Evolutionary conservation across 2,329 filamentous ascomycete species (phyloP), one percentile per base, ranked within the genome.

Genomic region (Chalaropsis ovoidea): DNA sequence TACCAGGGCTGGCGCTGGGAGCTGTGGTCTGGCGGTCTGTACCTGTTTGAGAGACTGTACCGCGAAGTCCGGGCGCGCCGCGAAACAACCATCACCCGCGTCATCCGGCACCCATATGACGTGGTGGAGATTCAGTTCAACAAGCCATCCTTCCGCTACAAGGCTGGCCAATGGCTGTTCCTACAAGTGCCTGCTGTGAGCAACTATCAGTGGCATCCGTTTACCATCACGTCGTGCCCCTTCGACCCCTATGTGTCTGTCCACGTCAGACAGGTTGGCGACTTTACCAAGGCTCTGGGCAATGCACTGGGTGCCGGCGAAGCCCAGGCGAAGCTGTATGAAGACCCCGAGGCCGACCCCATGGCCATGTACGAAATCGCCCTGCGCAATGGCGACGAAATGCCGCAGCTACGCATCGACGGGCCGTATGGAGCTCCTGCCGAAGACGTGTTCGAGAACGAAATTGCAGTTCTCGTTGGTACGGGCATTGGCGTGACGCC

Each of bases 1-100:
- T 99, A 99, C 73, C 82, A 96, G 71, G 93, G 94, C 61, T 99
- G 94, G 94, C 83, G 94, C 74, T 99, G 94, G 92, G 94, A 97
- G 77, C 81, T 97, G 8, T 86, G 87, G 71, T 90, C 87, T 7
- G 94, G 91, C 69, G 89, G 82, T 49, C 77, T 97, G 61, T 99
- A 99, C 75, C 80, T 99, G 35, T 73, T 86, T 39, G 94, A 99
- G 76, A 87, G 94, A 69, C 78, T 99, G 0, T 97, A 93, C 76
- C 89, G 94, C 66, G 94, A 99, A 75, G 82, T 97, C 63, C 87
- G 93, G 67, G 86, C 90, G 56, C 83, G 90, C 70, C 86, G 90
- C 68, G 82, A 86, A 71, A 97, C 94, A 8, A 86, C 89, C 75
- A 97, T 99, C 71, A 90, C 90, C 69, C 92, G 93, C 72, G 92